Conservation (phyloP, 1,284 basidiomycete species). For the Phaffia rhodozyma region DNA sequence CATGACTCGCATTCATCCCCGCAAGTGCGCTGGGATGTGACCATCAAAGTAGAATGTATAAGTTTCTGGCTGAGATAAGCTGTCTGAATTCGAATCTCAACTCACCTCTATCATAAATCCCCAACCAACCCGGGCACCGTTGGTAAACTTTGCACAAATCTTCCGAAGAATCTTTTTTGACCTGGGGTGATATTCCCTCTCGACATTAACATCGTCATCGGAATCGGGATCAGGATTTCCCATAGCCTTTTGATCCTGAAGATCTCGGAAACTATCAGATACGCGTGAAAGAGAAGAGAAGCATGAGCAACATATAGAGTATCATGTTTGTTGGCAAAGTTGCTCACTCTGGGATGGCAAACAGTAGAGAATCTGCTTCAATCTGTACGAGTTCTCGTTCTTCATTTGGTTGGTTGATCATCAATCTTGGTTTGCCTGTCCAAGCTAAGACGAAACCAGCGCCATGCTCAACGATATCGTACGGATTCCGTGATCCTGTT, state of each 20-base stretch:
- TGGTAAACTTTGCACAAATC: slow-evolving; percentile 68
- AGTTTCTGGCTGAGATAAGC: too few relatives aligned
- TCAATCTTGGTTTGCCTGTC: slow-evolving; percentile 61
- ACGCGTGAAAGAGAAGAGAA: neutral
- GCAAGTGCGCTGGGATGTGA: slow-evolving; percentile 75
- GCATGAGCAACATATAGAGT: too few relatives aligned
- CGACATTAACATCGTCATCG: slow-evolving; percentile 19
- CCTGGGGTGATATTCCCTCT: slow-evolving; percentile 16
- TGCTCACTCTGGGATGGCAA: slow-evolving; percentile 71
- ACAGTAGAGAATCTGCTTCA: slow-evolving; percentile 61
- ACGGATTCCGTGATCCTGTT: slow-evolving; percentile 71
- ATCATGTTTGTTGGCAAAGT: slow-evolving; percentile 1
- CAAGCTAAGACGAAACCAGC: slow-evolving; percentile 84
- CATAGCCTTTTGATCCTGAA: slow-evolving; percentile 39
- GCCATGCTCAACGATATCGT: slow-evolving; percentile 58
- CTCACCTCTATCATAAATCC: slow-evolving; percentile 31
- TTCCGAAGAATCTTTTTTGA: slow-evolving; percentile 34
- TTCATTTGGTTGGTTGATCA: slow-evolving; percentile 60
- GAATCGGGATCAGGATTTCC: slow-evolving; percentile 26
- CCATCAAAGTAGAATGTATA: slow-evolving; percentile 20
- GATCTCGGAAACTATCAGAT: slow-evolving; percentile 33
- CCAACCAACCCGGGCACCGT: slow-evolving; percentile 76
- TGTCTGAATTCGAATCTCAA: too few relatives aligned
- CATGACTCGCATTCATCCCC: slow-evolving; percentile 55
- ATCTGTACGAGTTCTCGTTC: slow-evolving; percentile 77